Evolutionary conservation across 129 eudicot genomes (phyloP).

Genomic region (Erigeron canadensis): DNA sequence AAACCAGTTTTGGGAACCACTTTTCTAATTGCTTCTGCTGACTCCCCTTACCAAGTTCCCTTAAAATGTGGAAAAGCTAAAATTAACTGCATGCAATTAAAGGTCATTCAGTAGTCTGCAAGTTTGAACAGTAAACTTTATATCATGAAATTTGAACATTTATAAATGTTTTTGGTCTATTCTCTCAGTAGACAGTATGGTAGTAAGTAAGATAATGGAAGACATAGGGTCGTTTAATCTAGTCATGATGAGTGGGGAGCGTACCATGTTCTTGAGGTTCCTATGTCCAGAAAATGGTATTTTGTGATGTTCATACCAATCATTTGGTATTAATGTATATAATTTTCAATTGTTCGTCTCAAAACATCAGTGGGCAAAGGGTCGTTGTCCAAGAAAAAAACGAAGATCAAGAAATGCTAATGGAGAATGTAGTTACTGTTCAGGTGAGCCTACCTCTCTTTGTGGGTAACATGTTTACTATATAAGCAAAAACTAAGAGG

Average conservation of each 20-base stretch:
- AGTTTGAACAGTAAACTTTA: background rate
- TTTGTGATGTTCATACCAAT: background rate
- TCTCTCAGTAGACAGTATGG: background rate
- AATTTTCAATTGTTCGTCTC: conserved; percentile 10
- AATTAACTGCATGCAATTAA: too few species aligned
- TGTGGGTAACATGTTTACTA: conserved; percentile 3
- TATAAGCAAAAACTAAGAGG: conserved; percentile 12
- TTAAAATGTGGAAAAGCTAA: too few species aligned
- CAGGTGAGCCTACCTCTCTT: conserved; percentile 53
- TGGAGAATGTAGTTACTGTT: conserved; percentile 68
- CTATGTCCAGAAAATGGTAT: background rate
- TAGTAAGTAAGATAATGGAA: background rate
- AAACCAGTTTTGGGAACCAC: background rate
- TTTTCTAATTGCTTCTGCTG: background rate
- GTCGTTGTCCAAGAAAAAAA: conserved; percentile 61
- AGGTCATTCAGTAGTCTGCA: too few species aligned
- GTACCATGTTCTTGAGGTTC: background rate
- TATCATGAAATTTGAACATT: background rate
- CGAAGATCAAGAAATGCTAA: conserved; percentile 46
- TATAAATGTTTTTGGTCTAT: background rate
- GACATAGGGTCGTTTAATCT: background rate
- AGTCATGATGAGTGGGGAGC: background rate
- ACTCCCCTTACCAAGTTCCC: too few species aligned
- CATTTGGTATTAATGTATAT: background rate
- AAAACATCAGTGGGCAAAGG: conserved; percentile 76